Base-by-base conservation (phyloP, 192 early-diverging fungal species). In the Rhizoclosmatium sp. region DNA sequence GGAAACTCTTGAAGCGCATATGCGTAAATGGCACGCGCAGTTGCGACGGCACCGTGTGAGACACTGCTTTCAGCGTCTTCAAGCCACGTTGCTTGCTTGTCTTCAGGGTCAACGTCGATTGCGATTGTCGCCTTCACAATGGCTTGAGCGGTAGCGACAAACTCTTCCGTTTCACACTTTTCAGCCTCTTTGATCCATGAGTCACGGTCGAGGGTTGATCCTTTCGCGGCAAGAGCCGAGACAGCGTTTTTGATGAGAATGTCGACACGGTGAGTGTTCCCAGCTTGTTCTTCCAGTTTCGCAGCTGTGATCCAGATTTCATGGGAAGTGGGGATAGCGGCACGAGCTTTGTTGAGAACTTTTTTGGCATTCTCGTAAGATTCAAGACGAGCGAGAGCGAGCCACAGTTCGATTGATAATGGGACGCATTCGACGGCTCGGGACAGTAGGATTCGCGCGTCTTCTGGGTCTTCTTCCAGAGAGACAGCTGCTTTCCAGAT, bases 281-380 rank as follows among this genome's bases (percentile, higher is more conserved):
- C 91, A 58, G 96, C 88, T 61, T 94, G 89, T 82, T 98, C 96
- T 79, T 96, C 94, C 9, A 99, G 89, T 71, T 93, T 89, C 19
- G 97, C 96, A 39, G 94, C 98, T 2, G 94, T 91, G 40, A 99
- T 92, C 96, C 96, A 99, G 59, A 99, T 89, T 64, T 98, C 98
- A 84, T 96, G 94, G 66, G 91, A 92, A 0, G 95, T 95, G 19
- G 96, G 96, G 47, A 96, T 92, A 3, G 89, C 87, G 41, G 85
- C 81, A 10, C 95, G 93, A 0, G 97, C 98, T 45, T 93, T 91
- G 81, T 98, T 99, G 46, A 99, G 84, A 0, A 99, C 96, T 47
- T 88, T 91, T 69, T 93, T 90, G 0, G 97, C 98, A 72, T 95
- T 93, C 7, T 92, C 92, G 70, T 96, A 95, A 0, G 91, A 86